A percentile compares a stretch with the other conserved stretches of the same genome.
Evolutionary conservation across 2,329 filamentous ascomycete genomes (phyloP).

Genomic region (Sporothrix mexicana): DNA sequence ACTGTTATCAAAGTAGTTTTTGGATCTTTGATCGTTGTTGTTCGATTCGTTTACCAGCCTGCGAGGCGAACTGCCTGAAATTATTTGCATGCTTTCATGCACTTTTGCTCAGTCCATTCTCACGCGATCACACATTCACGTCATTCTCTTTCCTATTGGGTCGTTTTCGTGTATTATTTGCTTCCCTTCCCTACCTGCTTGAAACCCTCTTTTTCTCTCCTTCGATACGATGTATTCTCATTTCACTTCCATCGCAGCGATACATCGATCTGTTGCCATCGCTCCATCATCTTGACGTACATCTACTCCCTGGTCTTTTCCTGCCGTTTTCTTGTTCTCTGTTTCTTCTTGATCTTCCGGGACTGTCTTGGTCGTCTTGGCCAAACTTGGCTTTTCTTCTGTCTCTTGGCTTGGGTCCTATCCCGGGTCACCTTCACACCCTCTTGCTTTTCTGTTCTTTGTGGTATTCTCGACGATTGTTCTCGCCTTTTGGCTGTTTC

Average conservation of each 20-base stretch:
- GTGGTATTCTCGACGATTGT: too few relatives aligned
- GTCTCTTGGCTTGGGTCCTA: neutral
- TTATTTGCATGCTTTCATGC: neutral
- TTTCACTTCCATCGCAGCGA: neutral
- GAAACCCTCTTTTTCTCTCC: conserved; percentile 1
- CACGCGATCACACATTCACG: neutral
- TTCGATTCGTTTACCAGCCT: neutral
- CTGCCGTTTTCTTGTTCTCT: neutral
- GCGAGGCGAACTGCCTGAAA: neutral
- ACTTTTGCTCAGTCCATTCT: neutral
- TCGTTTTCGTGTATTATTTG: neutral
- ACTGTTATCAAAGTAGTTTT: conserved; percentile 3
- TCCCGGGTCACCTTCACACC: neutral
- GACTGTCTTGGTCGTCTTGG: conserved; percentile 24
- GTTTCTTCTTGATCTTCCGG: too few relatives aligned
- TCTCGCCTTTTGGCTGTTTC: neutral
- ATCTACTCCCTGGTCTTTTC: neutral
- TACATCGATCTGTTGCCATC: neutral
- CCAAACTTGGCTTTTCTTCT: conserved; percentile 7
- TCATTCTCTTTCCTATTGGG: conserved; percentile 1
- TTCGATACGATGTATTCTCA: neutral
- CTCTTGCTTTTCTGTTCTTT: neutral
- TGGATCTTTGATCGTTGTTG: neutral
- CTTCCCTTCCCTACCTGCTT: neutral
- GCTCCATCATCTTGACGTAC: neutral